A percentile compares a stretch with the other conserved stretches of the same genome.
phyloP scores from a whole-genome alignment of 225 moss, liverwort and hornwort genomes.

The Neckera pumila region DNA sequence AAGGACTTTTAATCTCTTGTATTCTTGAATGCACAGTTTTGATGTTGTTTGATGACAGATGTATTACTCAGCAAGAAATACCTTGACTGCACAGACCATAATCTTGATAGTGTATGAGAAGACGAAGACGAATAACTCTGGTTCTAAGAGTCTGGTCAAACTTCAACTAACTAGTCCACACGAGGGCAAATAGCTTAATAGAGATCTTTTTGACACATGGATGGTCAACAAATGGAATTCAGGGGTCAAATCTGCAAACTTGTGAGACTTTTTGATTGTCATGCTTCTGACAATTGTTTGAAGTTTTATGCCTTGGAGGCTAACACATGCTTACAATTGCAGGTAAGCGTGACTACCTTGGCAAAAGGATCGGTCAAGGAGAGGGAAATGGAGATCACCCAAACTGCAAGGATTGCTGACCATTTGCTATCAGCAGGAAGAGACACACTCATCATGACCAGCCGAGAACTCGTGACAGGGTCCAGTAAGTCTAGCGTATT shows the following conservation, averaged over 20 bases:
- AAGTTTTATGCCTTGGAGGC: neutral
- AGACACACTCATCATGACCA: constrained; percentile 89
- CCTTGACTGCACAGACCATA: neutral
- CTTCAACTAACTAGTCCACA: neutral
- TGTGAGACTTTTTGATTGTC: neutral
- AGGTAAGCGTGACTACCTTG: constrained; percentile 67
- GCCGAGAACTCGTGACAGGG: constrained; percentile 69
- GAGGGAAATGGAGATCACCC: constrained; percentile 60
- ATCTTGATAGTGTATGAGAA: neutral
- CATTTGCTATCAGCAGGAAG: constrained; percentile 58
- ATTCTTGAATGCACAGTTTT: neutral
- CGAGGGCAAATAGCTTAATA: neutral
- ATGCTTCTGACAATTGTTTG: neutral
- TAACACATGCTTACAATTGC: neutral
- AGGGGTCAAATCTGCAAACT: neutral
- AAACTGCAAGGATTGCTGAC: constrained; percentile 59
- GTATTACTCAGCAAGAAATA: neutral
- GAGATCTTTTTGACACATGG: neutral
- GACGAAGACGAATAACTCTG: neutral
- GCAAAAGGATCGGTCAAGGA: constrained; percentile 46
- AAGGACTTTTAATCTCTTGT: neutral
- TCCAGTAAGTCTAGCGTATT: constrained; percentile 35
- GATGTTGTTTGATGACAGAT: neutral
- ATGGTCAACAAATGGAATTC: neutral
- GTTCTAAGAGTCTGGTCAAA: neutral